Base-by-base conservation (phyloP, 2,329 filamentous ascomycete genomes). In the Chaetomiaceae sp. region DNA sequence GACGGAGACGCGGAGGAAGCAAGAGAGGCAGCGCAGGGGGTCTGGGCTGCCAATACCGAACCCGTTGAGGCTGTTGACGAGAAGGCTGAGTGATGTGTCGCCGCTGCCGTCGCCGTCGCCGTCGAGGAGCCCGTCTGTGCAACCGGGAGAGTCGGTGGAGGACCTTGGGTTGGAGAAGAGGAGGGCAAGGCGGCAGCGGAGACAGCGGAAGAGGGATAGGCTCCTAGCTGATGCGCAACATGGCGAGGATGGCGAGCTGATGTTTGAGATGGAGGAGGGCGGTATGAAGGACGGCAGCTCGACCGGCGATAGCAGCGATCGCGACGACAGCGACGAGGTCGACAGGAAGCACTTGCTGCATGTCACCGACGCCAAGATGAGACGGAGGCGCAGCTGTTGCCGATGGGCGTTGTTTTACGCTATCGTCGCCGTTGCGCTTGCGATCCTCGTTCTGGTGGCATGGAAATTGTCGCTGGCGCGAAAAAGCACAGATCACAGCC, bases 231-330 rank as follows among this genome's bases (percentile, higher is more conserved):
- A 79, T 48, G 81, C 81, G 4, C 73, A 73, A 23, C 69, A 82
- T 55, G 84, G 84, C 51, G 87, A 89, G 65, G 82, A 89, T 60
- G 85, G 86, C 33, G 81, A 85, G 67, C 74, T 95, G 64, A 89
- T 95, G 85, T 91, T 89, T 67, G 88, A 94, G 71, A 89, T 92
- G 86, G 91, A 96, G 69, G 86, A 90, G 66, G 89, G 90, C 1
- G 80, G 77, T 2, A 79, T 87, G 64, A 82, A 78, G 56, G 83
- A 86, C 43, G 84, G 85, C 49, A 87, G 80, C 65, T 75, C 74
- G 5, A 84, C 81, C 0, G 81, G 81, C 32, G 77, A 80, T 0
- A 84, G 79, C 68, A 83, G 78, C 74, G 73, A 85, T 62, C 73
- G 82, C 58, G 74, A 84, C 58, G 72, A 80, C 67, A 76, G 84